Conservation (phyloP, 139 green algal genomes). For the Chlorella sp. region DNA sequence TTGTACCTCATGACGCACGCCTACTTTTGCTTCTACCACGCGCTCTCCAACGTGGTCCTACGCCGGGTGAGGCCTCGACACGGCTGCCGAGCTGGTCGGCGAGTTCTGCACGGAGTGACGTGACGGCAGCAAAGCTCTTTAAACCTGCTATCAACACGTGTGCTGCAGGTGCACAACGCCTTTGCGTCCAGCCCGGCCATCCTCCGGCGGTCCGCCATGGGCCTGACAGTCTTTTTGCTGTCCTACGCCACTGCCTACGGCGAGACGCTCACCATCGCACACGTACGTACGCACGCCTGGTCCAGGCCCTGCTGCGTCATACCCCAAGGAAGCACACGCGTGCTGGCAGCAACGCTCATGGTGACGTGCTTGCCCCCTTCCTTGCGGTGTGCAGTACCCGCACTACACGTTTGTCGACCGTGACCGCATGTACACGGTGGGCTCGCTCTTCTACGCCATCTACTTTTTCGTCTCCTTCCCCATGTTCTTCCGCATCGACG, state of each 20-base stretch:
- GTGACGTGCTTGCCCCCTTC: neutral
- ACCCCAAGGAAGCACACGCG: no score
- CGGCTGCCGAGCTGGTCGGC: no score
- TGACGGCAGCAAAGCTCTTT: no score
- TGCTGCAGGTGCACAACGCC: slow-evolving; percentile 36
- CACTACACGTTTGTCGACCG: slow-evolving; percentile 90
- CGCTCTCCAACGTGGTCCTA: slow-evolving; percentile 84
- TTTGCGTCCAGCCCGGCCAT: slow-evolving; percentile 14
- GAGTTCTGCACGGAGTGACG: no score
- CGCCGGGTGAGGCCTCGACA: slow-evolving; percentile 43
- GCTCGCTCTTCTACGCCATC: slow-evolving; percentile 97
- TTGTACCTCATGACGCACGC: slow-evolving; percentile 98
- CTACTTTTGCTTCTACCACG: slow-evolving; percentile 99
- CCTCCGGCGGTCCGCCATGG: slow-evolving; percentile 29
- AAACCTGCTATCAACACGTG: no score
- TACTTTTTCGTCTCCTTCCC: slow-evolving; percentile 98
- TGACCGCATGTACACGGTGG: slow-evolving; percentile 82
- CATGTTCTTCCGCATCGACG: slow-evolving; percentile 83
- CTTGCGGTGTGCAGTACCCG: slow-evolving; percentile 65
- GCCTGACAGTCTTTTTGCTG: slow-evolving; percentile 65
- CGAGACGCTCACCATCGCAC: slow-evolving; percentile 93
- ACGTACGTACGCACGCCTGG: no score
- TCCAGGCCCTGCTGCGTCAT: no score
- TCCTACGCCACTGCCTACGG: slow-evolving; percentile 87
- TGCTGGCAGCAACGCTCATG: neutral